A percentile compares a stretch with the other conserved stretches of the same genome.
Evolutionary conservation across 1,139 yeast genomes (phyloP).

Genomic region (Taphrina flavorubra): DNA sequence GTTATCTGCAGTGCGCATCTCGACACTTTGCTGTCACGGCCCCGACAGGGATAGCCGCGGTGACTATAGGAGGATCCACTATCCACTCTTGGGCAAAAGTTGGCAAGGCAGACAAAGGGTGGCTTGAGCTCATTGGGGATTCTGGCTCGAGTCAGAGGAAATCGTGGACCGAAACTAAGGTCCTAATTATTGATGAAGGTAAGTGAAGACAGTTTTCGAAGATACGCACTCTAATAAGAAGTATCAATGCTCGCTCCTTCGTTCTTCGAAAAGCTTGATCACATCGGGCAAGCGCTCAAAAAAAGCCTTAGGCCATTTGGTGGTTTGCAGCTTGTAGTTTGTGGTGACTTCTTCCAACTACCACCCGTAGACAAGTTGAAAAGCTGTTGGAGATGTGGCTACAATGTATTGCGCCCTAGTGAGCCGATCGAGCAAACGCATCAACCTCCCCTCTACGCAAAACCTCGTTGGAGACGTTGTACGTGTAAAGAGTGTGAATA

Average conservation of each 20-base stretch:
- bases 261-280: slow-evolving; percentile 71
- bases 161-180: slow-evolving; percentile 68
- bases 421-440: background rate
- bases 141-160: slow-evolving; percentile 63
- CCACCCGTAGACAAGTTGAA: slow-evolving; percentile 71
- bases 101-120: slow-evolving; percentile 68
- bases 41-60: slow-evolving; percentile 90
- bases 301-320: slow-evolving; percentile 71
- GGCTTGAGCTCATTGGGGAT: slow-evolving; percentile 51
- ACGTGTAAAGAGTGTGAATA: background rate
- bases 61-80: slow-evolving; percentile 86
- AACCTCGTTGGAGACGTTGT: slow-evolving; percentile 17
- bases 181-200: slow-evolving; percentile 75
- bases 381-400: slow-evolving; percentile 25
- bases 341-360: slow-evolving; percentile 89
- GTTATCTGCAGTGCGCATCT: slow-evolving; percentile 53
- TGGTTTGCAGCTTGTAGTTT: slow-evolving; percentile 79
- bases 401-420: background rate
- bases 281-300: slow-evolving; percentile 64
- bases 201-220: background rate
- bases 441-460: slow-evolving; percentile 16
- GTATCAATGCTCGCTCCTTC: slow-evolving; percentile 84
- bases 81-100: slow-evolving; percentile 86
- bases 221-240: background rate
- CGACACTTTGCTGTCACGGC: slow-evolving; percentile 78